Evolutionary conservation across 768 basidiomycete species (phyloP), one percentile per base, ranked within the genome.

Genomic region (Pulveroboletus sp.): DNA sequence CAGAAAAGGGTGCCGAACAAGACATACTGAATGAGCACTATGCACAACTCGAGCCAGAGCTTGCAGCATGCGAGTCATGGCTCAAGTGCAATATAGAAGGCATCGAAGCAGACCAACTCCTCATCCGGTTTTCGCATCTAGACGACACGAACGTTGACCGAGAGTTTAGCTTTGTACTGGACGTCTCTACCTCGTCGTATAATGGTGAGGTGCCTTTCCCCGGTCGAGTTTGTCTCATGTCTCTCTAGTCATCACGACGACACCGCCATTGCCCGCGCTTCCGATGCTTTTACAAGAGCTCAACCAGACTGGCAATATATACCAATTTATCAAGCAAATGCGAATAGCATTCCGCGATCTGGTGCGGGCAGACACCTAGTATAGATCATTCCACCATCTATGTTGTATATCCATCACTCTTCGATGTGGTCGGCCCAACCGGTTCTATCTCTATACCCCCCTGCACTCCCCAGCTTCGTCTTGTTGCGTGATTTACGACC

Each of bases 401-500:
- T 32, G 23, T 16, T 41, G 29, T 47, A 46, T 40, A 46, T 27
- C 38, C 9, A 36, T 52, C 40, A 57, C 40, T 67, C 60, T 32
- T 65, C 73, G 17, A 59, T 56, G 39, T 68, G 69, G 20, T 68
- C 71, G 47, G 72, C 80, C 82, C 87, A 90, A 27, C 91, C 90
- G 11, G 89, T 90, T 61, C 79, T 86, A 62, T 94, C 92, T 63
- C 88, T 79, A 43, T 73, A 67, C 8, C 80, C 77, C 8, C 78
- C 78, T 2, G 75, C 62, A 49, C 79, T 79, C 6, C 87, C 89
- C 35, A 90, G 71, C 67, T 90, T 92, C 33, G 75, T 73, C 72
- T 95, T 97, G 14, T 64, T 70, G 60, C 78, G 80, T 3, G 83
- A 73, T 69, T 94, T 97, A 53, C 93, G 77, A 14, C 93, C 93